phyloP scores from a whole-genome alignment of 345 rosid species.

The Hypericum androsaemum region DNA sequence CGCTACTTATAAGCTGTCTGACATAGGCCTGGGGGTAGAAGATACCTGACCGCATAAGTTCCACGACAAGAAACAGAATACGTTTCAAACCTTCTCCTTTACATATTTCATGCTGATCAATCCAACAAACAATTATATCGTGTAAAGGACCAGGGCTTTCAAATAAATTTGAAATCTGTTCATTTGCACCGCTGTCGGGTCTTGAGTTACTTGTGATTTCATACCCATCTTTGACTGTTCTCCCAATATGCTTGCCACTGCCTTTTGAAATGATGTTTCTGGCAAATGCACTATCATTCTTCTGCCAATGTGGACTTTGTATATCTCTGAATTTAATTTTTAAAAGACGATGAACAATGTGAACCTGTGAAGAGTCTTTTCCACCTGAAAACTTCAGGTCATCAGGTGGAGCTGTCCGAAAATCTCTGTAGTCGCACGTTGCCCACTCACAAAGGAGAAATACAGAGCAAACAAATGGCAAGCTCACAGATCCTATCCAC shows the following conservation, averaged over 20 bases:
- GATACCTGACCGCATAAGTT: constrained; percentile 72
- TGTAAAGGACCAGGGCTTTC: constrained; percentile 92
- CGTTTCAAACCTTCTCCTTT: constrained; percentile 57
- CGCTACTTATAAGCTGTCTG: constrained; percentile 86
- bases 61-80: constrained; percentile 61
- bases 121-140: constrained; percentile 93
- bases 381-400: constrained; percentile 70
- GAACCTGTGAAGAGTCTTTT: constrained; percentile 72
- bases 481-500: constrained; percentile 62
- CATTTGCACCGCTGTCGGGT: constrained; percentile 13
- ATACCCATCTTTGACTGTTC: constrained; percentile 21
- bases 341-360: constrained; percentile 67
- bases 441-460: constrained; percentile 99
- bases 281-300: constrained; percentile 31
- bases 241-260: constrained; percentile 20
- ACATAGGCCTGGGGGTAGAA: constrained; percentile 87
- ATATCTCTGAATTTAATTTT: constrained; percentile 58
- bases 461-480: constrained; percentile 66
- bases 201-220: constrained; percentile 22
- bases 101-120: constrained; percentile 86
- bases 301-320: constrained; percentile 25
- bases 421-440: constrained; percentile 81
- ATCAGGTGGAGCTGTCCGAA: constrained; percentile 48
- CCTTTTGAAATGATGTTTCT: constrained; percentile 22
- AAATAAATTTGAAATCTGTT: constrained; percentile 37